These are phyloP conservation scores for Cladosporium velox DNA, from an alignment of 2,329 filamentous ascomycete genomes.

Conservation along the genomic window DNA sequence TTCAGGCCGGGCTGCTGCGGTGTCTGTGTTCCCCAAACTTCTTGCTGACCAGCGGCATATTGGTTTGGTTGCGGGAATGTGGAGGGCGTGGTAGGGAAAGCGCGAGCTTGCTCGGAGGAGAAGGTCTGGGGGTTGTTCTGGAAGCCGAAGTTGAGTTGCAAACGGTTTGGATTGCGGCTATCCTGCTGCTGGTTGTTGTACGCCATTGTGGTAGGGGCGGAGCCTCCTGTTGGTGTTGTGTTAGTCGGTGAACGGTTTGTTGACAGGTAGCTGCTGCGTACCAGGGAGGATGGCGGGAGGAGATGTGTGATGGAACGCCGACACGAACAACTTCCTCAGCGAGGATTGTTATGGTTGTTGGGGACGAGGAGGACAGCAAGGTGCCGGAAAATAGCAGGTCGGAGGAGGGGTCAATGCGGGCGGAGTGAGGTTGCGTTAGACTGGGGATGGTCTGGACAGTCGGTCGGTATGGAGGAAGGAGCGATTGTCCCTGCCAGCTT, in stretches of 20 bases:
- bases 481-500: neutral
- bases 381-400: neutral
- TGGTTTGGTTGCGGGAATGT: conserved; percentile 89
- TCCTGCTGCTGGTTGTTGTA: conserved; percentile 30
- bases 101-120: conserved; percentile 47
- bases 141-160: conserved; percentile 57
- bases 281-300: conserved; percentile 2
- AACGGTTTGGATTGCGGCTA: conserved; percentile 45
- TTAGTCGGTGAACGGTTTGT: neutral
- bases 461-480: neutral
- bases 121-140: conserved; percentile 44
- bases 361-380: neutral
- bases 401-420: neutral
- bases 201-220: conserved; percentile 18
- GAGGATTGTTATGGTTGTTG: neutral
- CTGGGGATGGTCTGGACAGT: neutral
- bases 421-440: conserved; percentile 7
- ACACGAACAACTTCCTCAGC: neutral
- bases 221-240: conserved; percentile 1
- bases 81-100: conserved; percentile 74
- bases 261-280: conserved; percentile 9
- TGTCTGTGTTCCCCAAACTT: conserved; percentile 57
- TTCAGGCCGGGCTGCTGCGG: conserved; percentile 43
- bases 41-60: conserved; percentile 61
- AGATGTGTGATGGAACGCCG: neutral